phyloP scores from a whole-genome alignment of 73 alveolate genomes.

The Paramecium sexaurelia region DNA sequence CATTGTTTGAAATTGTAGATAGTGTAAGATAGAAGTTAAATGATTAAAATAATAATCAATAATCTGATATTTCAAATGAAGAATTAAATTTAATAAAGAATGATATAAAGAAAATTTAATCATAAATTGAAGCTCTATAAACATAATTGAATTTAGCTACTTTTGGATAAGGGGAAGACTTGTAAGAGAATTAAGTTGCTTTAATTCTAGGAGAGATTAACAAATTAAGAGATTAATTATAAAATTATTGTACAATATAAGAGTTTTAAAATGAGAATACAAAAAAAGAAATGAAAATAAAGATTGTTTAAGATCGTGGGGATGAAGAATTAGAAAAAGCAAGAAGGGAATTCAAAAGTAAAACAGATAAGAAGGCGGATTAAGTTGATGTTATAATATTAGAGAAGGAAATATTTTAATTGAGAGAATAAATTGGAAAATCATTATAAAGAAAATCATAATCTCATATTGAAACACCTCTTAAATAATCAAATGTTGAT shows the following conservation, averaged over 20 bases:
- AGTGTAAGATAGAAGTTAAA: background rate
- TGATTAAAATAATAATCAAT: background rate
- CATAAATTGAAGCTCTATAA: background rate
- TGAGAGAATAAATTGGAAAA: background rate
- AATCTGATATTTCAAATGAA: background rate
- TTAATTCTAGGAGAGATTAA: conserved; percentile 28
- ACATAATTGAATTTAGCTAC: conserved; percentile 45
- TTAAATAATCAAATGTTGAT: background rate
- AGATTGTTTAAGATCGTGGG: background rate
- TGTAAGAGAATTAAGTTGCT: conserved; percentile 1
- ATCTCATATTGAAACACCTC: background rate
- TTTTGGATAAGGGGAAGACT: background rate
- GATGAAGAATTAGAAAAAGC: conserved; percentile 48
- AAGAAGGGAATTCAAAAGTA: conserved; percentile 42
- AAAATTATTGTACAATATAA: background rate
- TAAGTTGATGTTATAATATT: background rate
- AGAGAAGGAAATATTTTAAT: background rate
- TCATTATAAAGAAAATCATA: background rate
- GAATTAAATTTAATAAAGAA: background rate
- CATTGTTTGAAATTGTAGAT: background rate
- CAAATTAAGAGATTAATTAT: conserved; percentile 22
- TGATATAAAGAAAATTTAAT: background rate
- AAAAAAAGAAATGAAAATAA: background rate
- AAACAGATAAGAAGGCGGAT: conserved; percentile 25
- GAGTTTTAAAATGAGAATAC: background rate